Evolutionary conservation across 441 rosid species (phyloP).

Genomic region (Breynia disticha): DNA sequence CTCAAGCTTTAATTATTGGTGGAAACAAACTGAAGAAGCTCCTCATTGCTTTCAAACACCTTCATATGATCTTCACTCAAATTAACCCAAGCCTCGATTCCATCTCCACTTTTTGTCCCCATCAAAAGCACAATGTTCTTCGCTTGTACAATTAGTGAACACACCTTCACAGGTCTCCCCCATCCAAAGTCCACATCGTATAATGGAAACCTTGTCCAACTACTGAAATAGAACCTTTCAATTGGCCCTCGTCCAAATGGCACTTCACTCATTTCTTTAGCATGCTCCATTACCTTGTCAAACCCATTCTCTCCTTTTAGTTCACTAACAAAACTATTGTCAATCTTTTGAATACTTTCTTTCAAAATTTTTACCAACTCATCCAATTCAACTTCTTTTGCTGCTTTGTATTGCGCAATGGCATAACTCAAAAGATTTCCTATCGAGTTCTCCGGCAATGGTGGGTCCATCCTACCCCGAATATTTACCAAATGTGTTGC

Average conservation of each 20-base stretch:
- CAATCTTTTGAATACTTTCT: not conserved
- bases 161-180: conserved; percentile 11
- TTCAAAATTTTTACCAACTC: conserved; percentile 10
- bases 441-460: conserved; percentile 12
- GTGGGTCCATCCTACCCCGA: conserved; percentile 11
- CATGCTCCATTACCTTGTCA: conserved; percentile 1
- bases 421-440: conserved; percentile 14
- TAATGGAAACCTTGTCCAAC: conserved; percentile 17
- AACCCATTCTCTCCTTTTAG: conserved; percentile 12
- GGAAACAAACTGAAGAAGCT: conserved; percentile 15
- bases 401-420: conserved; percentile 6
- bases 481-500: conserved; percentile 19
- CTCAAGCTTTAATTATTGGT: no score
- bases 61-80: conserved; percentile 11
- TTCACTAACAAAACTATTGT: conserved; percentile 1
- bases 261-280: not conserved
- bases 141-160: conserved; percentile 12
- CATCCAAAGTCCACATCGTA: conserved; percentile 17
- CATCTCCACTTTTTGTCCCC: conserved; percentile 11
- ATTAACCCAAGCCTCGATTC: conserved; percentile 16
- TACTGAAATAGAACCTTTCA: conserved; percentile 13
- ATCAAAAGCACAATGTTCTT: conserved; percentile 14
- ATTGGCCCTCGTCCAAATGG: conserved; percentile 4
- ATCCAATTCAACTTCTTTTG: not conserved
- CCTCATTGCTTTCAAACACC: conserved; percentile 5